Evolutionary conservation across 2,329 filamentous ascomycete genomes (phyloP).

Genomic region (Ophiostoma quercus): DNA sequence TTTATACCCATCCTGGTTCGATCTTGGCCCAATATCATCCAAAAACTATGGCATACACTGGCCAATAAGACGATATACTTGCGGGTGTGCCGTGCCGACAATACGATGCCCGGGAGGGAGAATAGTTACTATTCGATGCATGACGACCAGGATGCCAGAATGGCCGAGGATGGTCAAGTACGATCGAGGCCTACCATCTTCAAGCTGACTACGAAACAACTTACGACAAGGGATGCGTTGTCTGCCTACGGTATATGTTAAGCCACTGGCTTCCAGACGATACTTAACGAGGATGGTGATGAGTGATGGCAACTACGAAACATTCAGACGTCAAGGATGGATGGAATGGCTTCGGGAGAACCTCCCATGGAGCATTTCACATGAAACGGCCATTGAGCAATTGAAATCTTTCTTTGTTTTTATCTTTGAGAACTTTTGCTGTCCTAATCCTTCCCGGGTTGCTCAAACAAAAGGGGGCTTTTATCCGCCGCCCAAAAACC

Average conservation of each 20-base stretch:
- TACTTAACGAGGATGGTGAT: not conserved
- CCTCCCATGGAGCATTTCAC: constrained; percentile 75
- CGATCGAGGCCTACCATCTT: too few relatives aligned
- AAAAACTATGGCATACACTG: constrained; percentile 62
- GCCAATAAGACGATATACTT: constrained; percentile 85
- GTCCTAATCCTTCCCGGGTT: constrained; percentile 22
- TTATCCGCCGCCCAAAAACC: constrained; percentile 23
- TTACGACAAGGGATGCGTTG: not conserved
- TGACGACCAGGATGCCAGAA: too few relatives aligned
- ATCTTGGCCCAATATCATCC: constrained; percentile 93
- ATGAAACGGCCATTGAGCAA: constrained; percentile 69
- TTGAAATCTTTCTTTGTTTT: constrained; percentile 26
- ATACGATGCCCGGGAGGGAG: not conserved
- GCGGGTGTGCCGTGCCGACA: constrained; percentile 44
- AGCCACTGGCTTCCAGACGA: not conserved
- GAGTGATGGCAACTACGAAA: not conserved
- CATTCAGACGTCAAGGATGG: not conserved
- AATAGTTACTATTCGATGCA: not conserved
- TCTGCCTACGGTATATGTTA: constrained; percentile 1
- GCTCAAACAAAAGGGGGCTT: constrained; percentile 23
- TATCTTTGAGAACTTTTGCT: constrained; percentile 35
- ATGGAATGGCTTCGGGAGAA: constrained; percentile 57
- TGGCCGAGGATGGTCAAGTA: too few relatives aligned
- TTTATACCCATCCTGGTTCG: constrained; percentile 45
- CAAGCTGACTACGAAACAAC: not conserved